phyloP scores from a whole-genome alignment of 805 yeast species.

The Cyberlindnera subsufficiens region DNA sequence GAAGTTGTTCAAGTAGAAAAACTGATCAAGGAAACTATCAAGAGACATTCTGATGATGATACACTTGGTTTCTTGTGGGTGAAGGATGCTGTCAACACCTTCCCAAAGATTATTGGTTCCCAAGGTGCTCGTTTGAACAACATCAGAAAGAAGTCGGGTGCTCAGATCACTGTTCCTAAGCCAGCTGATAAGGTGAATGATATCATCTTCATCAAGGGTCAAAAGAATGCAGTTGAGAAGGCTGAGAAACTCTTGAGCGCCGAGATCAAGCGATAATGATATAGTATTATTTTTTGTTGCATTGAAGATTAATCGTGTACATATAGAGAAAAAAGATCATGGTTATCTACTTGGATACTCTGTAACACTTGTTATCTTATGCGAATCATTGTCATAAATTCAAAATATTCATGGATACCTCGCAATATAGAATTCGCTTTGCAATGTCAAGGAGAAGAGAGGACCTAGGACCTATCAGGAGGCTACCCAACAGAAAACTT shows the following conservation, averaged over 20 bases:
- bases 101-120: conserved; percentile 69
- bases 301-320: too few relatives aligned
- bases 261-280: conserved; percentile 14
- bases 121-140: conserved; percentile 62
- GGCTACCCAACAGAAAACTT: too few relatives aligned
- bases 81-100: conserved; percentile 36
- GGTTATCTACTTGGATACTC: too few relatives aligned
- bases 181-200: conserved; percentile 44
- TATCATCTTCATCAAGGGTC: conserved; percentile 56
- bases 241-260: conserved; percentile 34
- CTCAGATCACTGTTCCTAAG: conserved; percentile 62
- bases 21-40: conserved; percentile 44
- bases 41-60: conserved; percentile 38
- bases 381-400: too few relatives aligned
- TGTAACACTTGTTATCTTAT: too few relatives aligned
- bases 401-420: too few relatives aligned
- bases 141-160: conserved; percentile 53
- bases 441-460: too few relatives aligned
- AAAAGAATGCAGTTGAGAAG: conserved; percentile 44
- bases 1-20: conserved; percentile 47
- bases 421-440: too few relatives aligned
- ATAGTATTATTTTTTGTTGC: neutral
- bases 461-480: too few relatives aligned
- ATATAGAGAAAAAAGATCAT: too few relatives aligned
- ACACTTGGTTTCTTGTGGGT: conserved; percentile 60